Base-by-base conservation (phyloP, 345 rosid species). In the Aethionema arabicum region DNA sequence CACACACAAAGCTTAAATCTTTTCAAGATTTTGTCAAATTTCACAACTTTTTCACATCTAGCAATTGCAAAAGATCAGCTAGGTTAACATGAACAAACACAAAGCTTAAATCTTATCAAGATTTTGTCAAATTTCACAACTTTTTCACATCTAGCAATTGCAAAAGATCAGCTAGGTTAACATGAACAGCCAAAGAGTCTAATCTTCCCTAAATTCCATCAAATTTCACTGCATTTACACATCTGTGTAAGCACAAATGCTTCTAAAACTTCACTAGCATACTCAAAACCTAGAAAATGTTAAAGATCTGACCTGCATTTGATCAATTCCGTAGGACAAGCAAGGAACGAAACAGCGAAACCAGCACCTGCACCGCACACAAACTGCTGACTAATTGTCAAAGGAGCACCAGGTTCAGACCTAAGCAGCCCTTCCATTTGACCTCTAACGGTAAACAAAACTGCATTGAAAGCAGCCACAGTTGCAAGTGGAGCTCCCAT, bases 401-500 rank as follows among this genome's bases (percentile, higher is more conserved):
- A 85, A 5, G 95, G 80, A 36, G 50, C 89, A 46, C 99, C 98
- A 0, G 93, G 85, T 62, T 88, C 78, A 30, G 97, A 82, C 80
- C 97, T 86, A 69, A 95, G 58, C 63, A 95, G 13, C 6, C 77
- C 80, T 78, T 90, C 99, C 90, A 90, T 76, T 61, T 95, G 96
- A 36, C 99, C 99, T 72, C 99, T 86, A 8, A 75, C 99, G 0
- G 96, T 82, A 75, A 95, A 95, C 59, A 95, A 82, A 56, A 86
- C 86, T 13, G 99, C 99, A 63, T 95, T 95, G 78, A 95, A 82
- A 68, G 91, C 99, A 4, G 99, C 97, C 67, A 95, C 98, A 40
- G 99, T 90, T 50, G 96, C 99, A 16, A 95, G 83, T 2, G 99
- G 99, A 67, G 98, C 99, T 16, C 99, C 99, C 99, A 95, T 95